Evolutionary conservation across 768 basidiomycete species (phyloP), one percentile per base, ranked within the genome.

Genomic region (Solioccasus polychromus): DNA sequence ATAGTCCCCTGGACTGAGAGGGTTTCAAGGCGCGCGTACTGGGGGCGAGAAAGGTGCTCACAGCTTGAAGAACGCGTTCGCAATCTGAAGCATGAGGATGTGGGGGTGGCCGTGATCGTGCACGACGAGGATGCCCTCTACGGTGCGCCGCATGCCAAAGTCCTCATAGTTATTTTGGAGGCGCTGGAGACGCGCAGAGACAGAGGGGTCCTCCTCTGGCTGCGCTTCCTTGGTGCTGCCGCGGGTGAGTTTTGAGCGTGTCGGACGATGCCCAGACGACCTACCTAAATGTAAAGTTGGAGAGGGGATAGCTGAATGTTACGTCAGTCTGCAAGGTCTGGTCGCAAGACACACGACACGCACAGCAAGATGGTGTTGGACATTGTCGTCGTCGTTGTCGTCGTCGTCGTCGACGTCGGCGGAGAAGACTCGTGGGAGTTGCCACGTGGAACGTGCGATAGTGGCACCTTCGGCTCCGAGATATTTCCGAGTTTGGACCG

Each of bases 51-150:
- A 8, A 11, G 24, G 34, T n/a, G 73, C 87, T 58, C 58, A 92
- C 92, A 99, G 82, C 68, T 98, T 97, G 78, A 97, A 98, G 68
- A 98, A 99, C 14, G 93, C 92, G 65, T 96, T 97, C 18, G 94
- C 96, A 62, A 99, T 96, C 62, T 98, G 96, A 5, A 97, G 79
- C 85, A 98, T 93, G 54, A 99, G 81, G 50, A 98, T 92, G 60
- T 99, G 95, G 1, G 95, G 94, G 60, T 95, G 92, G 0, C 94
- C 95, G 56, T 97, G 94, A 63, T 97, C 93, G 68, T 96, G 91
- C 5, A 93, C 92, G 45, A 94, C 85, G 35, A 66, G 63, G 44
- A 66, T 67, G 8, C 74, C 92, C 60, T 96, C 94, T 8, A 96
- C 94, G 0, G 95, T 96, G 17, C 93, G 75, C 15, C 96, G 80